A percentile compares a stretch with the other conserved stretches of the same genome.
Conservation (phyloP, 73 alveolate species). For the Paramecium bursaria region DNA sequence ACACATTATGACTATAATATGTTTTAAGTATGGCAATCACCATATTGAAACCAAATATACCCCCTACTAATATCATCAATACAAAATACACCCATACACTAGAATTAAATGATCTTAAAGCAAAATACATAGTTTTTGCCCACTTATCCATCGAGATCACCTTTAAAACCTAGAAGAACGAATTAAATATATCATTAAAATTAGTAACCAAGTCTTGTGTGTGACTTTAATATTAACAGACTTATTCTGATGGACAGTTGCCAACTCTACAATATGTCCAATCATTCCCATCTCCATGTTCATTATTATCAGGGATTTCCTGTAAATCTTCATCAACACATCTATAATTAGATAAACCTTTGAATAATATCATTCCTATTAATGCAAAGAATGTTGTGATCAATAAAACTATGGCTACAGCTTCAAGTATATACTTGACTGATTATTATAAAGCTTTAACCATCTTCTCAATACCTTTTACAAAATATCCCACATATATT, state of each 20-base stretch:
- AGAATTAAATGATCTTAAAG: slow-evolving; percentile 33
- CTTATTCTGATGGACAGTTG: no score
- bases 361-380: slow-evolving; percentile 18
- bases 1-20: slow-evolving; percentile 35
- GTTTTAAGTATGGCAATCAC: slow-evolving; percentile 32
- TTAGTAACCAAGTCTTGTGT: not conserved
- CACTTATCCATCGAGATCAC: slow-evolving; percentile 39
- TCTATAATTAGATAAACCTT: slow-evolving; percentile 31
- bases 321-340: not conserved
- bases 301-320: no score
- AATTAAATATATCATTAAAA: slow-evolving; percentile 3
- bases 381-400: slow-evolving; percentile 27
- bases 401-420: slow-evolving; percentile 18
- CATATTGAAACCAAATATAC: slow-evolving; percentile 41
- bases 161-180: slow-evolving; percentile 11
- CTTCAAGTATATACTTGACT: slow-evolving; percentile 4
- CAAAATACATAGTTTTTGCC: slow-evolving; percentile 19
- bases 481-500: slow-evolving; percentile 7
- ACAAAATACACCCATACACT: slow-evolving; percentile 43
- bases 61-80: slow-evolving; percentile 33
- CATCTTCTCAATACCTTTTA: slow-evolving; percentile 15
- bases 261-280: not conserved
- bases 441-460: slow-evolving; percentile 12
- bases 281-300: slow-evolving; percentile 2
- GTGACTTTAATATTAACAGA: no score